These are phyloP conservation scores for Monosporascus sp. DNA, from an alignment of 2,329 filamentous ascomycete species.

Conservation along the genomic window DNA sequence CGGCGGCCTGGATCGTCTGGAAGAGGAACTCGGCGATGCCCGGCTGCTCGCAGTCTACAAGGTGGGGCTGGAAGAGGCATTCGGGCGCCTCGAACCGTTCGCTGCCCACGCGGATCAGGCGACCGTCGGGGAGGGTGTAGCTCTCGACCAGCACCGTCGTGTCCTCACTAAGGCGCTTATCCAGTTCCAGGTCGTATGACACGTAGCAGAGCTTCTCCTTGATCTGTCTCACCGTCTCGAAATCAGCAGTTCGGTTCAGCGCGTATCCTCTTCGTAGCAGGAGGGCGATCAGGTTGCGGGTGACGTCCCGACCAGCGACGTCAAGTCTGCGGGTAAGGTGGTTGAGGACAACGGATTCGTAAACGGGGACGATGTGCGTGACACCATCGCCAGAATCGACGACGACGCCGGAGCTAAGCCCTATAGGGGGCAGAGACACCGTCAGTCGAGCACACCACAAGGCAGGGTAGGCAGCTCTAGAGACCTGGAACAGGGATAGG, in stretches of 20 bases:
- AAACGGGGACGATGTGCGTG: slow-evolving; percentile 97
- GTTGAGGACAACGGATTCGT: slow-evolving; percentile 96
- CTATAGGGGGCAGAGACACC: slow-evolving; percentile 33
- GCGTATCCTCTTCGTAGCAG: slow-evolving; percentile 91
- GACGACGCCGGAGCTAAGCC: slow-evolving; percentile 89
- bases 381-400: slow-evolving; percentile 98
- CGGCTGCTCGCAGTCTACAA: slow-evolving; percentile 95
- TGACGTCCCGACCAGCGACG: slow-evolving; percentile 93
- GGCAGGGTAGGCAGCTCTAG: not conserved
- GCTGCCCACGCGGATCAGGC: slow-evolving; percentile 91
- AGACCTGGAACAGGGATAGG: not conserved
- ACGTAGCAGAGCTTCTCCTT: slow-evolving; percentile 99
- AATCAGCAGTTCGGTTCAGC: slow-evolving; percentile 95
- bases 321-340: slow-evolving; percentile 92
- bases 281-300: slow-evolving; percentile 94
- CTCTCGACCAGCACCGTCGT: slow-evolving; percentile 96
- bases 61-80: slow-evolving; percentile 96
- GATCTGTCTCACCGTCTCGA: slow-evolving; percentile 97
- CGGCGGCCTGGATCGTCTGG: slow-evolving; percentile 95
- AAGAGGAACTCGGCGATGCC: slow-evolving; percentile 97
- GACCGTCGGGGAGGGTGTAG: slow-evolving; percentile 93
- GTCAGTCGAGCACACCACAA: not conserved
- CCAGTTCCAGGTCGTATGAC: slow-evolving; percentile 93
- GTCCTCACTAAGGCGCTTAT: slow-evolving; percentile 93
- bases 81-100: slow-evolving; percentile 98